Evolutionary conservation across 164 flowering plant genomes (phyloP).

Genomic region (Liriodendron chinense): DNA sequence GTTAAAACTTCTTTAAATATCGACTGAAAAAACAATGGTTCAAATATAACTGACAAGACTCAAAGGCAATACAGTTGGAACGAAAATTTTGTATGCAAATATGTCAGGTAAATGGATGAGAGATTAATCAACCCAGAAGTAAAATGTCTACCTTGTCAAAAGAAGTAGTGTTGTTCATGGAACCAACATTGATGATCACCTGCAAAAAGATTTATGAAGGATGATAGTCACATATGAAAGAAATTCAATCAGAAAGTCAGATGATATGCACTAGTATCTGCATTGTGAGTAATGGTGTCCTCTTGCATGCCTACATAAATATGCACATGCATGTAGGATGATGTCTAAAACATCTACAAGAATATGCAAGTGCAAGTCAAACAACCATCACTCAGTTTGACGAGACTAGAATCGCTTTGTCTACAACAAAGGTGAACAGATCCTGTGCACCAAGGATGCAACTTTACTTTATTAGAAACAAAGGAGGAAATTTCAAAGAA

Average conservation of each 20-base stretch:
- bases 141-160: conserved; percentile 67
- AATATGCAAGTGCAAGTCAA: no score
- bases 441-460: no score
- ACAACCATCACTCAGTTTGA: no score
- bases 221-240: neutral
- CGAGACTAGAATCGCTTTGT: no score
- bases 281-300: neutral
- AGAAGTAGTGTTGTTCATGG: conserved; percentile 69
- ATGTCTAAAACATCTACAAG: no score
- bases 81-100: neutral
- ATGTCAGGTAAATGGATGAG: neutral
- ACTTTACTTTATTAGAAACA: no score
- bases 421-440: no score
- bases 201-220: conserved; percentile 28
- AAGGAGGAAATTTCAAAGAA: no score
- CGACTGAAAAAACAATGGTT: no score
- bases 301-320: neutral
- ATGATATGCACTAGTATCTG: no score
- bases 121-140: neutral
- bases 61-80: neutral
- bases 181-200: conserved; percentile 75
- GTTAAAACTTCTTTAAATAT: neutral
- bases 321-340: neutral
- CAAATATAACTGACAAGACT: neutral
- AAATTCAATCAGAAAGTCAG: neutral